Conservation (phyloP, 2,329 filamentous ascomycete species). For the Acarospora socialis region DNA sequence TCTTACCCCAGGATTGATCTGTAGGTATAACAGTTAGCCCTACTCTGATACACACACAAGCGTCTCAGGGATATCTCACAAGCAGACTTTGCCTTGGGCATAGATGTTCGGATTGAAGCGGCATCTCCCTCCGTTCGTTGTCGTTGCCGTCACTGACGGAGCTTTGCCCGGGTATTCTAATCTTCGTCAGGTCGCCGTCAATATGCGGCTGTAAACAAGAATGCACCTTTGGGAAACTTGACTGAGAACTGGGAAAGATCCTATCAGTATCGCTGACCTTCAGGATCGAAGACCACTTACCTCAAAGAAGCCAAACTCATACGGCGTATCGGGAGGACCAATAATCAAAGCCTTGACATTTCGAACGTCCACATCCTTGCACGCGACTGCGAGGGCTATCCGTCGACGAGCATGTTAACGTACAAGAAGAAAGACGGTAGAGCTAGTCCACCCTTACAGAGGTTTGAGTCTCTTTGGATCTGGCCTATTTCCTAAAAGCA, state of each 20-base stretch:
- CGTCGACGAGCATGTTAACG: constrained; percentile 11
- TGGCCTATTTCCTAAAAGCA: constrained; percentile 62
- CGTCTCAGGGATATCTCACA: constrained; percentile 46
- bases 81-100: constrained; percentile 74
- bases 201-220: constrained; percentile 3
- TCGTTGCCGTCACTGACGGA: constrained; percentile 51
- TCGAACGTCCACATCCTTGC: constrained; percentile 74
- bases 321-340: constrained; percentile 85
- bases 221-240: constrained; percentile 57
- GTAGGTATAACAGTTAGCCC: constrained; percentile 14
- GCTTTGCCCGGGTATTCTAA: constrained; percentile 66
- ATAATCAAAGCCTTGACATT: constrained; percentile 79
- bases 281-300: constrained; percentile 32
- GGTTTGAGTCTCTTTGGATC: constrained; percentile 67
- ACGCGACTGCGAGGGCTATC: constrained; percentile 78
- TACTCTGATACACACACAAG: background rate
- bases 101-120: constrained; percentile 98
- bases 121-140: constrained; percentile 76
- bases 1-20: constrained; percentile 74
- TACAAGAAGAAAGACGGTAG: background rate
- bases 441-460: constrained; percentile 46
- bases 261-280: background rate
- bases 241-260: constrained; percentile 48
- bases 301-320: constrained; percentile 96
- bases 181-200: background rate